A percentile compares a stretch with the other conserved stretches of the same genome.
These are phyloP conservation scores for Arabis alpina DNA, from an alignment of 345 rosid genomes.

Conservation along the genomic window DNA sequence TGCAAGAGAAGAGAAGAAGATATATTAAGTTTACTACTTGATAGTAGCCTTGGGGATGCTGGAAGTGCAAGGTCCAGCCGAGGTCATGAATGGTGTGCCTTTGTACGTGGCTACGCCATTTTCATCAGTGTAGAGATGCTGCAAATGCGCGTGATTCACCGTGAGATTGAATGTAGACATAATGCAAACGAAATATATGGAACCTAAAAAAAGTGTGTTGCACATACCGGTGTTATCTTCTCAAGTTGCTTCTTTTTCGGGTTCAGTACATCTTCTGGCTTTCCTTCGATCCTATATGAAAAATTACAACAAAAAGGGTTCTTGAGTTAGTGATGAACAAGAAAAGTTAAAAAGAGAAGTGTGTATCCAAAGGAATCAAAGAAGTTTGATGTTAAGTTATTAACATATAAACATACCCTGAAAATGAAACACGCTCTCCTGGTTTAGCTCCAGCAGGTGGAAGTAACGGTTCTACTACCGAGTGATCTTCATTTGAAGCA, in stretches of 20 bases:
- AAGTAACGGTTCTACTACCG: constrained; percentile 74
- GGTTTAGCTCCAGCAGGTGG: constrained; percentile 82
- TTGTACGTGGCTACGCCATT: constrained; percentile 91
- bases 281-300: constrained; percentile 77
- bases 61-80: constrained; percentile 83
- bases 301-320: constrained; percentile 11
- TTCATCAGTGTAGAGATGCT: constrained; percentile 87
- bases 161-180: too few species aligned
- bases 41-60: constrained; percentile 75
- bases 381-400: not conserved
- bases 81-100: constrained; percentile 93
- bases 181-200: too few species aligned
- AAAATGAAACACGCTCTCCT: constrained; percentile 75
- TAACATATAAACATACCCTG: constrained; percentile 53
- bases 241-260: constrained; percentile 97
- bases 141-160: constrained; percentile 45
- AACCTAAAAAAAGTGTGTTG: not conserved
- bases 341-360: not conserved
- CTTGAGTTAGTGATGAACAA: constrained; percentile 18
- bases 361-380: constrained; percentile 19
- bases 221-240: constrained; percentile 85
- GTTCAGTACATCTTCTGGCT: constrained; percentile 93
- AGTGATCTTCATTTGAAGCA: constrained; percentile 89
- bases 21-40: constrained; percentile 54
- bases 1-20: constrained; percentile 4